Conservation (phyloP, 2,329 filamentous ascomycete genomes). For the Verticillium nonalfalfae region DNA sequence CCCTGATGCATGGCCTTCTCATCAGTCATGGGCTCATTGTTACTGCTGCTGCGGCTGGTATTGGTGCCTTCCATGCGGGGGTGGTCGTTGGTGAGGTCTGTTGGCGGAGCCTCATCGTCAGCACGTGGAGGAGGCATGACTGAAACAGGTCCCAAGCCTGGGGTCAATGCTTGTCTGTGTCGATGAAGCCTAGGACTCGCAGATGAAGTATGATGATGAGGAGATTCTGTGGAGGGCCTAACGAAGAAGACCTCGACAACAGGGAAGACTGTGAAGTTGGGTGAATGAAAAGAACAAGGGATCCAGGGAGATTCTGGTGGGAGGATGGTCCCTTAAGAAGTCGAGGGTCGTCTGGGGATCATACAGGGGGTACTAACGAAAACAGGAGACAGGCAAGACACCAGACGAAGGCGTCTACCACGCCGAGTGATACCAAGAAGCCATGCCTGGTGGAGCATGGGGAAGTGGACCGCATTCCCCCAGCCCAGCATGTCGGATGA, state of each 20-base stretch:
- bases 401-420: neutral
- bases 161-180: neutral
- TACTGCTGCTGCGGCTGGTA: conserved; percentile 13
- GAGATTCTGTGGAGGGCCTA: neutral
- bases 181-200: neutral
- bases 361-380: neutral
- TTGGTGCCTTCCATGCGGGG: conserved; percentile 6
- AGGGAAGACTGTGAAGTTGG: neutral
- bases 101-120: conserved; percentile 16
- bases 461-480: conserved; percentile 3
- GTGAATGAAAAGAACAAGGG: neutral
- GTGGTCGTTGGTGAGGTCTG: conserved; percentile 3
- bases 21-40: conserved; percentile 6
- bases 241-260: neutral
- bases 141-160: neutral
- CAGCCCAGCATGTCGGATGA: neutral
- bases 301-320: neutral
- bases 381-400: neutral
- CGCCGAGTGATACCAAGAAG: neutral
- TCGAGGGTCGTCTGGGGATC: neutral
- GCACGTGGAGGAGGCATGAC: conserved; percentile 18
- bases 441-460: conserved; percentile 1
- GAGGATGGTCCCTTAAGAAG: neutral
- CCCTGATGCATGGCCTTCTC: conserved; percentile 1
- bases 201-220: neutral